phyloP scores from a whole-genome alignment of 1,139 yeast genomes.

The Saccharomyces pastorianus region DNA sequence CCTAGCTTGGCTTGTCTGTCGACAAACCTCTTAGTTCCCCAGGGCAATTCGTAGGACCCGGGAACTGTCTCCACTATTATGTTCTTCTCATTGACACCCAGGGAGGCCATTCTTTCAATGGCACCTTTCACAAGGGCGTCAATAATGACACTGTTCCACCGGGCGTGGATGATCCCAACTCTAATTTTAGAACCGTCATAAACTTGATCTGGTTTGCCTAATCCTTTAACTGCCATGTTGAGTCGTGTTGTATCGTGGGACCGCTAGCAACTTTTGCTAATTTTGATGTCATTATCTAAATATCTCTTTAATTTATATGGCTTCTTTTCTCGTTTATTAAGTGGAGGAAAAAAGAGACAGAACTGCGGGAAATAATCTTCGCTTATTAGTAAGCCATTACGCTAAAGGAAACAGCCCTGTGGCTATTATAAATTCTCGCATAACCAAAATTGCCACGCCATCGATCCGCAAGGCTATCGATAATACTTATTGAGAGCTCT shows the following conservation, averaged over 20 bases:
- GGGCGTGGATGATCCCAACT: constrained; percentile 85
- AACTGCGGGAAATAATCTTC: background rate
- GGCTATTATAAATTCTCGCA: no score
- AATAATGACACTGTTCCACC: constrained; percentile 82
- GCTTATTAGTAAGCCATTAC: background rate
- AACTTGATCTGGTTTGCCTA: constrained; percentile 62
- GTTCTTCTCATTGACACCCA: constrained; percentile 70
- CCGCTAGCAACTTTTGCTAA: no score
- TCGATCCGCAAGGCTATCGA: no score
- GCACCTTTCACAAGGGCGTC: constrained; percentile 79
- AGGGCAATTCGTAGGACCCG: constrained; percentile 90
- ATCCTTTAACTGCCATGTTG: constrained; percentile 68
- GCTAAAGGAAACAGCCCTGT: no score
- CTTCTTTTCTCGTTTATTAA: background rate
- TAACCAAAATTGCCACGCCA: no score
- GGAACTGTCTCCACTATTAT: constrained; percentile 81
- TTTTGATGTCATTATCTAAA: constrained; percentile 7
- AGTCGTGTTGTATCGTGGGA: background rate
- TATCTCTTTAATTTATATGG: background rate
- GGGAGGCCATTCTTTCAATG: constrained; percentile 44
- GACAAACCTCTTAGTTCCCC: constrained; percentile 53
- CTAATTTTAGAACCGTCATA: constrained; percentile 64
- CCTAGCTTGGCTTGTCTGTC: constrained; percentile 40
- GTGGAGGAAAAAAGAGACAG: background rate
- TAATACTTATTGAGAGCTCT: no score